These are phyloP conservation scores for Epicoccum nigrum DNA, from an alignment of 2,329 filamentous ascomycete species.

Conservation along the genomic window DNA sequence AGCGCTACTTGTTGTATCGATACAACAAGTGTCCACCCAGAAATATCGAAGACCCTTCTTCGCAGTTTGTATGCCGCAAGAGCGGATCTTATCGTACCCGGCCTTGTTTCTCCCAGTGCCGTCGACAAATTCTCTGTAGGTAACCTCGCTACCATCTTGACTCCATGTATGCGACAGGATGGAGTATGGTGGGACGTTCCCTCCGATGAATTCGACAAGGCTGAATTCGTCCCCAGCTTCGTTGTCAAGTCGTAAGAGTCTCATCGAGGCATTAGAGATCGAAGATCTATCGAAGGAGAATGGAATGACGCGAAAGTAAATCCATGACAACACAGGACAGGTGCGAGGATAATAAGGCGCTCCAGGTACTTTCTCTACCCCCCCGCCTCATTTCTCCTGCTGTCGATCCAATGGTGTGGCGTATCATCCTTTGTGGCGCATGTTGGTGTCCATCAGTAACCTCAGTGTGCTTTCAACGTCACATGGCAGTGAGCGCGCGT, in stretches of 20 bases:
- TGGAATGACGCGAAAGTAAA: too few species aligned
- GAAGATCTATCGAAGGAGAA: too few species aligned
- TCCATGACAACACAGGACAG: too few species aligned
- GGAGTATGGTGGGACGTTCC: constrained; percentile 11
- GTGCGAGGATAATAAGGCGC: too few species aligned
- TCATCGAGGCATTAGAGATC: not conserved
- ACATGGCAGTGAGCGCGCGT: too few species aligned
- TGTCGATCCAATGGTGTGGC: too few species aligned
- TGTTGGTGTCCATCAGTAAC: too few species aligned
- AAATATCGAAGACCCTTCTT: not conserved
- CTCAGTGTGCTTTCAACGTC: too few species aligned
- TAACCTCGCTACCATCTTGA: constrained; percentile 6
- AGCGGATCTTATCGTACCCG: not conserved
- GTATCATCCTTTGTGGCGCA: too few species aligned
- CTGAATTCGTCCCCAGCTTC: not conserved
- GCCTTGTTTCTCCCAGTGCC: not conserved
- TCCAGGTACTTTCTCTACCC: too few species aligned
- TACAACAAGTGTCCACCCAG: not conserved
- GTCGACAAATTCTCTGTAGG: not conserved
- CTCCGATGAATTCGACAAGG: not conserved
- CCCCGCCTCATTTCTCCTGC: too few species aligned
- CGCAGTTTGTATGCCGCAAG: not conserved
- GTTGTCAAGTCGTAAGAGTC: not conserved
- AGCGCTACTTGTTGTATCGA: not conserved
- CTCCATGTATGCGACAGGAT: constrained; percentile 21